phyloP scores from a whole-genome alignment of 2,329 filamentous ascomycete species.

The Thielaviopsis cerberus region DNA sequence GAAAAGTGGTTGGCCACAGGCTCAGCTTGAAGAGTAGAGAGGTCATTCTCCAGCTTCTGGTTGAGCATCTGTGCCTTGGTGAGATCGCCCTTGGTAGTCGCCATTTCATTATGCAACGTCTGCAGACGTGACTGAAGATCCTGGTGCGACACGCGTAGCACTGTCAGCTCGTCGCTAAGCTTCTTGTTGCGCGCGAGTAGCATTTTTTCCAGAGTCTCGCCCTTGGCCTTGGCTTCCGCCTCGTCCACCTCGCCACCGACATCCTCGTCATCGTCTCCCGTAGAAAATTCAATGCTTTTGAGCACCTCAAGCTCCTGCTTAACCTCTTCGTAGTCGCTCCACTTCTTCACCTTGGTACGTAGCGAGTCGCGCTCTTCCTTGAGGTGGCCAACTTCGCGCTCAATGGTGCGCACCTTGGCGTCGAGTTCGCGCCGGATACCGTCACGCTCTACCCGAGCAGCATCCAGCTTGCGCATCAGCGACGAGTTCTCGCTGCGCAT shows the following conservation, averaged over 20 bases:
- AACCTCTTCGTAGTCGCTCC: slow-evolving; percentile 87
- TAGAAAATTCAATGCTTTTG: slow-evolving; percentile 94
- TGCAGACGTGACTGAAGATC: slow-evolving; percentile 70
- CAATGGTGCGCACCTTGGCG: slow-evolving; percentile 54
- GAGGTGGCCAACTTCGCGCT: slow-evolving; percentile 57
- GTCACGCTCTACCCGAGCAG: slow-evolving; percentile 66
- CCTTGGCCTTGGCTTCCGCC: slow-evolving; percentile 33
- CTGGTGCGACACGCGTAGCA: slow-evolving; percentile 82
- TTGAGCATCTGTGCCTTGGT: slow-evolving; percentile 72
- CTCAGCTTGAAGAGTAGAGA: slow-evolving; percentile 73
- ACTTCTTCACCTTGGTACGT: slow-evolving; percentile 66
- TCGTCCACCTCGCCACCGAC: slow-evolving; percentile 13
- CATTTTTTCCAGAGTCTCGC: slow-evolving; percentile 77
- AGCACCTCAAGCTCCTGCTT: slow-evolving; percentile 92
- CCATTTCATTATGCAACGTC: slow-evolving; percentile 66
- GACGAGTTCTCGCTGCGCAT: slow-evolving; percentile 87
- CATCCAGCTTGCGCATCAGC: slow-evolving; percentile 72
- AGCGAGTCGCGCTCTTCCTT: slow-evolving; percentile 66
- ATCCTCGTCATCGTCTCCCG: slow-evolving; percentile 56
- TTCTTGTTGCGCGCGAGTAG: slow-evolving; percentile 91
- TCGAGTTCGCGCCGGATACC: slow-evolving; percentile 60
- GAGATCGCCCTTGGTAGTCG: slow-evolving; percentile 65
- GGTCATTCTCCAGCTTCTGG: slow-evolving; percentile 76
- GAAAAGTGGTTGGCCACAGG: slow-evolving; percentile 60
- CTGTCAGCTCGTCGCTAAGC: slow-evolving; percentile 77